Evolutionary conservation across 73 alveolate genomes (phyloP).

Genomic region (Symbiodinium natans): DNA sequence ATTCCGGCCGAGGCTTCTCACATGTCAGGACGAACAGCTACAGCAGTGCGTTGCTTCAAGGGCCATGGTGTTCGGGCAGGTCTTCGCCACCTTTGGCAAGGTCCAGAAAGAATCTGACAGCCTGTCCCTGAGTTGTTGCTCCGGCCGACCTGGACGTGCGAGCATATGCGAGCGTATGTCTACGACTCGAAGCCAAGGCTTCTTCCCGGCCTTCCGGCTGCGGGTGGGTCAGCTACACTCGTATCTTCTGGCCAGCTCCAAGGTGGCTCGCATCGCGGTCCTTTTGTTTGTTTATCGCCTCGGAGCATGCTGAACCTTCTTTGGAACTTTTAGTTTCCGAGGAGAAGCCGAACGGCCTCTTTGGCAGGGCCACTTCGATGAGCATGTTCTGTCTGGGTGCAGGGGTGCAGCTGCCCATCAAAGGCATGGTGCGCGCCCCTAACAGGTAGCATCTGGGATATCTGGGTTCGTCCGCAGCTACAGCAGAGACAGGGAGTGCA

Average conservation of each 20-base stretch:
- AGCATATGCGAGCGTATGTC: no score
- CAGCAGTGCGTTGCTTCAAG: not conserved
- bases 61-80: not conserved
- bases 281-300: no score
- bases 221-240: constrained; percentile 68
- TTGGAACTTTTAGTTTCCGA: no score
- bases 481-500: not conserved
- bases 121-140: not conserved
- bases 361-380: constrained; percentile 29
- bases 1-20: constrained; percentile 33
- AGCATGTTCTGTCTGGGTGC: not conserved
- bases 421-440: no score
- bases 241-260: constrained; percentile 33
- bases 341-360: constrained; percentile 52
- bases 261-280: not conserved
- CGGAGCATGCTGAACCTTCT: no score
- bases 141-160: no score
- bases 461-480: not conserved
- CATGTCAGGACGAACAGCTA: not conserved
- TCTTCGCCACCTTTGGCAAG: constrained; percentile 75
- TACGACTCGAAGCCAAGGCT: no score
- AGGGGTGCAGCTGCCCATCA: not conserved
- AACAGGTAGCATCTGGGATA: no score
- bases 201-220: constrained; percentile 56
- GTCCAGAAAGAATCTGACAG: constrained; percentile 78